A percentile compares a stretch with the other conserved stretches of the same genome.
Conservation (phyloP, 441 rosid genomes). For the Adansonia grandidieri region DNA sequence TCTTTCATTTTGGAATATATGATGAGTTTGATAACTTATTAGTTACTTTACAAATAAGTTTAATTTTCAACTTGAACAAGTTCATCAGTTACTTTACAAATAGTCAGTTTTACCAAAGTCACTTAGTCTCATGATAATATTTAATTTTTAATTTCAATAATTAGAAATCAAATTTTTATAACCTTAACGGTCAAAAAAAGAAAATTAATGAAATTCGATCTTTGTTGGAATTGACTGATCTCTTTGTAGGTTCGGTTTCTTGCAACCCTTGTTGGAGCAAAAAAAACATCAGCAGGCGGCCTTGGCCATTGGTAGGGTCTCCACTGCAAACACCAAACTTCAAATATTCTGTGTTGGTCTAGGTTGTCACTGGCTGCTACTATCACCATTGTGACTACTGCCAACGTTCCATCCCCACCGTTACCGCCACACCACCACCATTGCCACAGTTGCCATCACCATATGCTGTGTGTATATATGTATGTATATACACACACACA, state of each 20-base stretch:
- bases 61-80: too few species aligned
- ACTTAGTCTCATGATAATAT: too few species aligned
- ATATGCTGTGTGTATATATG: too few species aligned
- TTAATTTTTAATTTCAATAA: too few species aligned
- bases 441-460: too few species aligned
- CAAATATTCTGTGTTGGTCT: constrained; percentile 3
- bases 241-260: not conserved
- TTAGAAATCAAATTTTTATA: too few species aligned
- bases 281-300: not conserved
- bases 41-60: too few species aligned
- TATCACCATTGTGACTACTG: not conserved
- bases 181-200: too few species aligned
- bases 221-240: not conserved
- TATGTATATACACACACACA: too few species aligned
- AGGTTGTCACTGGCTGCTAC: not conserved
- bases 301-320: not conserved
- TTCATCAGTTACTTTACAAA: too few species aligned
- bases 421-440: not conserved
- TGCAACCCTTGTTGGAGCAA: not conserved
- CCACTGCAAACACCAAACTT: not conserved
- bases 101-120: too few species aligned
- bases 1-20: not conserved
- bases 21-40: too few species aligned
- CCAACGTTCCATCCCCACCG: not conserved
- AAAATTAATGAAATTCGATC: not conserved